Conservation (phyloP, 768 basidiomycete species). For the Suillus plorans region DNA sequence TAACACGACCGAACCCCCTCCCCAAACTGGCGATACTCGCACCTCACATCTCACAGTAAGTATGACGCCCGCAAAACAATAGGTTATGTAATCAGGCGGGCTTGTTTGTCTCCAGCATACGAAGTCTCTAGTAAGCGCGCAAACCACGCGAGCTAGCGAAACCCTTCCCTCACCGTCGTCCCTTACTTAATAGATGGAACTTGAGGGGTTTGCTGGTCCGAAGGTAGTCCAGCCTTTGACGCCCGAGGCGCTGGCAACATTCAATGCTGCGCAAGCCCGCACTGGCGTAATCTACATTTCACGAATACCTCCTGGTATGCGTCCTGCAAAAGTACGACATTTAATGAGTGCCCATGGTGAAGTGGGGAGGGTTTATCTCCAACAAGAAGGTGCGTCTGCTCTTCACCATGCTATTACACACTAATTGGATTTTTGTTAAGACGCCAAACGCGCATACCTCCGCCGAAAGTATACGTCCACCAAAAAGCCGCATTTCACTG, state of each 20-base stretch:
- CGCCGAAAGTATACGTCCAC: conserved; percentile 79
- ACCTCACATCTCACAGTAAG: too few species aligned
- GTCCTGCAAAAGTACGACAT: conserved; percentile 92
- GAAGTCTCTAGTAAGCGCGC: too few species aligned
- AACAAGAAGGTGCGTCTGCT: conserved; percentile 70
- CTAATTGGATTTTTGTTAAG: conserved; percentile 36
- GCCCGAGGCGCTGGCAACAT: conserved; percentile 71
- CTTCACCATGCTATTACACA: neutral
- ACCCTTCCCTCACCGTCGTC: too few species aligned
- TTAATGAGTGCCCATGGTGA: conserved; percentile 89
- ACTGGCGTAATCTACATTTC: conserved; percentile 94
- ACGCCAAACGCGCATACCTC: conserved; percentile 84
- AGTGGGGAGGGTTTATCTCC: conserved; percentile 89
- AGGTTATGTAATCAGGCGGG: too few species aligned
- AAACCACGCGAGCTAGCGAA: too few species aligned
- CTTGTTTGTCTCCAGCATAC: too few species aligned
- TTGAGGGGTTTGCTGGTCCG: conserved; percentile 57
- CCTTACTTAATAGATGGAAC: conserved; percentile 39
- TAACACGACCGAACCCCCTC: too few species aligned
- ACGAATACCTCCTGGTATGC: conserved; percentile 97
- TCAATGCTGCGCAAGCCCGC: conserved; percentile 67
- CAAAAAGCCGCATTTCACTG: conserved; percentile 85
- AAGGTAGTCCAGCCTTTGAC: conserved; percentile 74
- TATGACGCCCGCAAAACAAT: too few species aligned
- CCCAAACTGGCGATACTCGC: too few species aligned